Base-by-base conservation (phyloP, 768 basidiomycete genomes). In the Udeniomyces megalosporus region DNA sequence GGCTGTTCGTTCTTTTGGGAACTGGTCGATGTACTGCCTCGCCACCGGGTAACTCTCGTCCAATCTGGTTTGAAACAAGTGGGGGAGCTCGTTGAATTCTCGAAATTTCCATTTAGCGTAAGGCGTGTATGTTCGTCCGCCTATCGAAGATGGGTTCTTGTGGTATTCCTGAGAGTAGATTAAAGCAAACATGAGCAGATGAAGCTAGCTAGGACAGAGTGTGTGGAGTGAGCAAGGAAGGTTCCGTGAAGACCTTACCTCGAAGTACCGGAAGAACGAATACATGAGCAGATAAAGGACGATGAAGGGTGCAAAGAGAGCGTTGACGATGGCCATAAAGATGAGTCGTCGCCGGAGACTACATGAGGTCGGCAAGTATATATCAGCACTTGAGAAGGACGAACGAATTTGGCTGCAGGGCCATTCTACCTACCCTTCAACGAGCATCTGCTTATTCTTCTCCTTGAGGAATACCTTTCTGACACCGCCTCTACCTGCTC, bases 221-320 rank as follows among this genome's bases (percentile, higher is more conserved):
- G 4, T 48, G 42, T 8, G 8, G 38, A 12, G 45, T 42, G 38
- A 8, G 17, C 38, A 42, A 17, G 38, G 17, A 42, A 42, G 38
- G 17, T 17, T n/a, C n/a, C n/a, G n/a, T n/a, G n/a, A 11, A 5
- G 22, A 14, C 73, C 82, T 56, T 52, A 90, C 95, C 79, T 99
- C 95, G 66, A 99, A 99, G 73, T 99, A 99, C 3, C 93, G 86
- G 79, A 99, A 99, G 79, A 99, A 99, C 0, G 91, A 97, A 72
- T 95, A 99, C 83, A 97, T 88, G 45, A 97, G 74, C 47, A 96
- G 81, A 73, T 99, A 99, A 20, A 92, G 76, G 34, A 97, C 87
- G 69, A 99, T 97, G 75, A 97, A 93, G 0, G 95, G 95, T 1
- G 87, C 88, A 67, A 97, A 93, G 11, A 91, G 81, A 2, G 88